Base-by-base conservation (phyloP, 495 filamentous ascomycete genomes). In the Hypoxylon fragiforme region DNA sequence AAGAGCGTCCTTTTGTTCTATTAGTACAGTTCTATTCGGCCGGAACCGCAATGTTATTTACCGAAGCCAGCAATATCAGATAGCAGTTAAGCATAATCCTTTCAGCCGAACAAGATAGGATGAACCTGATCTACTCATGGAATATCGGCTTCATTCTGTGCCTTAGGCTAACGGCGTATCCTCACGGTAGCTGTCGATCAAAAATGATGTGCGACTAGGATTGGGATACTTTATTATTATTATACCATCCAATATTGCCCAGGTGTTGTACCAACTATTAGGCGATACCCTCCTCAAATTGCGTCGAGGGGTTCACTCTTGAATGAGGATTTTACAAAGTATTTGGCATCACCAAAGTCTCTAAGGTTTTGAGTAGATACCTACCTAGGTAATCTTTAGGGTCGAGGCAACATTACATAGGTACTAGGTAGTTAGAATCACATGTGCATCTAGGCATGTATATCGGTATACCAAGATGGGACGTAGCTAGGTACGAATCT, bases 51-150 rank as follows among this genome's bases (percentile, higher is more conserved):
- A 24, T 30, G 24, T 31, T 8, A 38, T 55, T 56, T 62, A 47
- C 58, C 58, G 52, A 53, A 24, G 37, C 37, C 8, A 40, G 16
- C 47, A 48, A 43, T 52, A 61, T 52, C 12, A 48, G 31, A 38
- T 21, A 47, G 30, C 18, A 19, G 53, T 22, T 24, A 35, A 28
- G 41, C 43, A 56, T 62, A 62, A 52, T 51, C 58, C 58, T 52
- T 62, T 62, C 51, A 62, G 58, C 58, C 58, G 58, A 62, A 18
- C 51, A 39, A 52, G 42, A 73, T 72, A 72, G 68, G 70, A 74
- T 51, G 70, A 74, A 76, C 66, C 34, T 56, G 65, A 72, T 69
- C 62, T 65, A 49, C 57, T 59, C 31, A 67, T 50, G 68, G 60
- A 41, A 62, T 22, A 19, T 50, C 22, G 42, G 63, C 48, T 53